Evolutionary conservation across 75 land plant genomes (phyloP), one percentile per base, ranked within the genome.

Genomic region (Selaginella moellendorffii): DNA sequence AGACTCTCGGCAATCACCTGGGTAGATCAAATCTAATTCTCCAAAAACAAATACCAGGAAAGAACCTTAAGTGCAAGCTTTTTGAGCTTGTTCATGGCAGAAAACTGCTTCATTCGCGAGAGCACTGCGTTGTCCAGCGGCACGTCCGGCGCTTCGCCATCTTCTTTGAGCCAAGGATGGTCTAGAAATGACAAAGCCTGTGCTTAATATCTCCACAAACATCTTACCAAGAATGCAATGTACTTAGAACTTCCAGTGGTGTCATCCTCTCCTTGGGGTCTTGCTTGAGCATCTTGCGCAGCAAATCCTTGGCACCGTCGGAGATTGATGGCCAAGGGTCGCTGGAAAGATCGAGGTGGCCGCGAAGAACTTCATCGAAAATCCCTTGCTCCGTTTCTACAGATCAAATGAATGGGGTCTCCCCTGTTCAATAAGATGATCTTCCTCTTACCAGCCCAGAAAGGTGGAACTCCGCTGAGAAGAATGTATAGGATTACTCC

Each of bases 1-100:
- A 89, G 76, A 54, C 69, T 86, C 62, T 79, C 84, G 20, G 84
- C 96, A 66, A 87, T 83, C 27, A 87, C 92, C 92, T 87, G 82
- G 19, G 8, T 5, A 5, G 14, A 36, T 5, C 56, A 12, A 53
- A 66, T n/a, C n/a, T 28, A 61, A 62, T 61, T 18, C 27, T 72
- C n/a, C 59, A 56, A 56, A 25, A 2, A 56, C 24, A 56, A 2
- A 25, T 8, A 56, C 5, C 17, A 56, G 5, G 24, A 25, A 19
- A 19, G n/a, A 28, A 83, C 86, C 80, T 83, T 83, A n/a, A 83
- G 53, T 17, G 89, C 89, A 21, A 83, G 63, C 64, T 85, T 87
- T 76, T 87, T 87, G 69, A 87, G 79, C 66, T 82, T 77, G 54
- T 84, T 84, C 88, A 82, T 80, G 0, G 85, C 85, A 27, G 72